Evolutionary conservation across 495 filamentous ascomycete species (phyloP).

Genomic region (Podospora bellae-mahoneyi): DNA sequence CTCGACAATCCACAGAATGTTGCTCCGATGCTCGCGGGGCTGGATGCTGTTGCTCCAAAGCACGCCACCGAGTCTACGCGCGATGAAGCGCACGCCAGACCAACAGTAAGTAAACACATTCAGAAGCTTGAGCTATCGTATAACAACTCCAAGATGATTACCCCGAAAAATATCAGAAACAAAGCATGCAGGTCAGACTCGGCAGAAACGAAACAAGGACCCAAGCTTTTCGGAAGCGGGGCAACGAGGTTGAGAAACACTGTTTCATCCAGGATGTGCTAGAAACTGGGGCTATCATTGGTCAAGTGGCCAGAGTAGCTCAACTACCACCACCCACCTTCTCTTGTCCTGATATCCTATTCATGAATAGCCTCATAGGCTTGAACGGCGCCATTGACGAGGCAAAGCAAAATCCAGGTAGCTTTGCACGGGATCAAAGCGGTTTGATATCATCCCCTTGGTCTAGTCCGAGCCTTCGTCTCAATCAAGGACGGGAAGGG

Average conservation of each 20-base stretch:
- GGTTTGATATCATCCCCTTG: not conserved
- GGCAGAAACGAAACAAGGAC: not conserved
- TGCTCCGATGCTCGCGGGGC: not conserved
- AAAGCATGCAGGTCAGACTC: not conserved
- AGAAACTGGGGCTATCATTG: not conserved
- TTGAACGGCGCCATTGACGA: not conserved
- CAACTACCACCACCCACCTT: not conserved
- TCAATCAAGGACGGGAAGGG: not conserved
- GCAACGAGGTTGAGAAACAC: slow-evolving; percentile 8
- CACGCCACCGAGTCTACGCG: not conserved
- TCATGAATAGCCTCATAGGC: not conserved
- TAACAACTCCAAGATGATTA: not conserved
- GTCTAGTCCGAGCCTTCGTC: not conserved
- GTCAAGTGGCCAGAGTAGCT: not conserved
- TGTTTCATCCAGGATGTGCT: slow-evolving; percentile 3
- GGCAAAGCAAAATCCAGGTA: not conserved
- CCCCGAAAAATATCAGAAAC: not conserved
- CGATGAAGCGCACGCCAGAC: not conserved
- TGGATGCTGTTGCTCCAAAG: not conserved
- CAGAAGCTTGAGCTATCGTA: not conserved
- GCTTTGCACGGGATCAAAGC: not conserved
- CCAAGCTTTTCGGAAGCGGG: not conserved
- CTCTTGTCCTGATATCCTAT: not conserved
- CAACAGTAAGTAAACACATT: not conserved
- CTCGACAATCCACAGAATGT: not conserved